Evolutionary conservation across 257 asterid species (phyloP).

Genomic region (Solanum pinnatisectum): DNA sequence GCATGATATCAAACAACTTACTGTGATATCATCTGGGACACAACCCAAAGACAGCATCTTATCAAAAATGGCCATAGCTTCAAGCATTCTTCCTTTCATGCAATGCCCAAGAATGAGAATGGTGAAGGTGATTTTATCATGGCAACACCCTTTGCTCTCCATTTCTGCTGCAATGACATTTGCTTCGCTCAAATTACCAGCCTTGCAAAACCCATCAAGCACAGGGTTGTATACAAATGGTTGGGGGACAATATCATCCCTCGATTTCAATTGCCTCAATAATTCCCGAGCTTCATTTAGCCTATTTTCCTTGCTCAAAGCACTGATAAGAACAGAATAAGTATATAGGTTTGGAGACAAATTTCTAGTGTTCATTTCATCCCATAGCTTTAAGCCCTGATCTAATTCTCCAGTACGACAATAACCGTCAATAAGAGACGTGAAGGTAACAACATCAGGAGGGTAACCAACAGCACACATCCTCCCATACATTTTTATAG

Average conservation of each 20-base stretch:
- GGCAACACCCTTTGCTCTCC: slow-evolving; percentile 71
- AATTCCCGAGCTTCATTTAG: slow-evolving; percentile 63
- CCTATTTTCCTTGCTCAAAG: slow-evolving; percentile 69
- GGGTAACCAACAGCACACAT: slow-evolving; percentile 34
- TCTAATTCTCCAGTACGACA: slow-evolving; percentile 62
- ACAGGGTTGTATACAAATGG: slow-evolving; percentile 87
- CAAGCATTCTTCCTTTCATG: slow-evolving; percentile 90
- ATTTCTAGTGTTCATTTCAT: slow-evolving; percentile 48
- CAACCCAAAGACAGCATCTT: slow-evolving; percentile 71
- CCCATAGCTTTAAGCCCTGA: slow-evolving; percentile 52
- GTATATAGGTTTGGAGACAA: slow-evolving; percentile 60
- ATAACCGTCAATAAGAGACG: slow-evolving; percentile 67
- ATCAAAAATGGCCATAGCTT: slow-evolving; percentile 52
- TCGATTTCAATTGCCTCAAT: slow-evolving; percentile 41
- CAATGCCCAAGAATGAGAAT: slow-evolving; percentile 90
- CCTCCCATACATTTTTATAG: slow-evolving; percentile 33
- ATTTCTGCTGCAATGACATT: slow-evolving; percentile 58
- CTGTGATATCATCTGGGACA: slow-evolving; percentile 54
- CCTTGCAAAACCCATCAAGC: slow-evolving; percentile 78
- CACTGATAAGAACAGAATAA: slow-evolving; percentile 55
- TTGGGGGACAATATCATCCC: slow-evolving; percentile 49
- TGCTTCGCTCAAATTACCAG: slow-evolving; percentile 82
- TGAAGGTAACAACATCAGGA: slow-evolving; percentile 77
- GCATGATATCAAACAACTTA: slow-evolving; percentile 42
- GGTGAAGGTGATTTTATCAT: slow-evolving; percentile 83